Conservation (phyloP, 2,329 filamentous ascomycete species). For the Aureobasidium sp. region DNA sequence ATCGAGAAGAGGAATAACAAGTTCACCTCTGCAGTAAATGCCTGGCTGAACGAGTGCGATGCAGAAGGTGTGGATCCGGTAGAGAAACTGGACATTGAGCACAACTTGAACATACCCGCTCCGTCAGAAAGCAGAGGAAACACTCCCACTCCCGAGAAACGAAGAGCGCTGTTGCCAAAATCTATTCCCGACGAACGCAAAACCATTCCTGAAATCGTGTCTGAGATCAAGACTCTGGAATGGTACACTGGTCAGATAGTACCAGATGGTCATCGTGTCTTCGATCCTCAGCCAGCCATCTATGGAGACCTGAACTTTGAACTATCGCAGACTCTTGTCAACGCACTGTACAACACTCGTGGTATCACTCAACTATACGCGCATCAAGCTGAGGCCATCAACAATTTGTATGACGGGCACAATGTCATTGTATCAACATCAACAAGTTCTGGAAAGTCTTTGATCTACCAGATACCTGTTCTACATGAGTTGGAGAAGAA, state of each 20-base stretch:
- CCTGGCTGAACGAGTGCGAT: constrained; percentile 68
- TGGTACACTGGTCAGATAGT: constrained; percentile 95
- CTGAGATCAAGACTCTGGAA: constrained; percentile 70
- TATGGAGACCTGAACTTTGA: constrained; percentile 80
- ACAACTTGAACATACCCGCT: constrained; percentile 55
- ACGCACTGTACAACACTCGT: constrained; percentile 87
- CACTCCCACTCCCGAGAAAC: constrained; percentile 35
- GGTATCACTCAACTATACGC: constrained; percentile 80
- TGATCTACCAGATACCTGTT: constrained; percentile 97
- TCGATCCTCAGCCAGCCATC: constrained; percentile 74
- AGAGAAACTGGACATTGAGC: constrained; percentile 53
- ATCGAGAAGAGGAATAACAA: constrained; percentile 87
- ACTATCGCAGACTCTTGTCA: constrained; percentile 87
- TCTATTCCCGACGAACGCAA: constrained; percentile 75
- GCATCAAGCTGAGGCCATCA: constrained; percentile 91
- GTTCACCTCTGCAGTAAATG: constrained; percentile 69
- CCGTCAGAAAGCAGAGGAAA: constrained; percentile 42
- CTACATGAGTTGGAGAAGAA: constrained; percentile 79
- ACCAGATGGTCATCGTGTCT: constrained; percentile 83
- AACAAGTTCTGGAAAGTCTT: constrained; percentile 90
- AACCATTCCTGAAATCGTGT: constrained; percentile 74
- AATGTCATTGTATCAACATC: constrained; percentile 92
- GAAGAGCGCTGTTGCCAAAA: constrained; percentile 49
- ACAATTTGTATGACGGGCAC: constrained; percentile 70
- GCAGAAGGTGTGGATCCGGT: constrained; percentile 61